phyloP scores from a whole-genome alignment of 345 rosid genomes.

The Toxicodendron radicans region DNA sequence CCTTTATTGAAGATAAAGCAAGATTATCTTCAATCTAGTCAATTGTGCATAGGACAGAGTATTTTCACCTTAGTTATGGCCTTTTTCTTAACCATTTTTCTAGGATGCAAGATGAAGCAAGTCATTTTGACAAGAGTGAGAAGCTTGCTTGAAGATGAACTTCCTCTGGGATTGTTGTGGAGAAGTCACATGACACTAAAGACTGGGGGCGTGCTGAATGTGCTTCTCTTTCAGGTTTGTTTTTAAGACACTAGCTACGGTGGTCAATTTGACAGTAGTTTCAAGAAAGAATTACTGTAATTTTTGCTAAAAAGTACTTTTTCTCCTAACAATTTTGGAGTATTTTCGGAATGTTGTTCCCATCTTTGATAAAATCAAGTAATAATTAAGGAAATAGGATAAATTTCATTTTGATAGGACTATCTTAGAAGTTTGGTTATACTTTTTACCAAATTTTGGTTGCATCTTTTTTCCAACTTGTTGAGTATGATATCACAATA shows the following conservation, averaged over 20 bases:
- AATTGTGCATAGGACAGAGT: not conserved
- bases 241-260: not conserved
- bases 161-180: not conserved
- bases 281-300: not conserved
- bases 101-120: constrained; percentile 7
- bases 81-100: constrained; percentile 4
- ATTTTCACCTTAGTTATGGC: not conserved
- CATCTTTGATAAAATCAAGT: not conserved
- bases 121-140: not conserved
- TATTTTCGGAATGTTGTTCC: too few relatives aligned
- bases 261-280: not conserved
- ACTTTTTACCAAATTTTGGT: not conserved
- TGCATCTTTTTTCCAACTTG: not conserved
- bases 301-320: not conserved
- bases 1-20: not conserved
- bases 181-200: not conserved
- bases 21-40: not conserved
- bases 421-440: not conserved
- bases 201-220: not conserved
- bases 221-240: constrained; percentile 3
- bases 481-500: too few relatives aligned
- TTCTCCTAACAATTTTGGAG: too few relatives aligned
- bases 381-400: not conserved
- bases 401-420: not conserved
- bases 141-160: not conserved